phyloP scores from a whole-genome alignment of 768 basidiomycete species.

The Strobilomyces confusus region DNA sequence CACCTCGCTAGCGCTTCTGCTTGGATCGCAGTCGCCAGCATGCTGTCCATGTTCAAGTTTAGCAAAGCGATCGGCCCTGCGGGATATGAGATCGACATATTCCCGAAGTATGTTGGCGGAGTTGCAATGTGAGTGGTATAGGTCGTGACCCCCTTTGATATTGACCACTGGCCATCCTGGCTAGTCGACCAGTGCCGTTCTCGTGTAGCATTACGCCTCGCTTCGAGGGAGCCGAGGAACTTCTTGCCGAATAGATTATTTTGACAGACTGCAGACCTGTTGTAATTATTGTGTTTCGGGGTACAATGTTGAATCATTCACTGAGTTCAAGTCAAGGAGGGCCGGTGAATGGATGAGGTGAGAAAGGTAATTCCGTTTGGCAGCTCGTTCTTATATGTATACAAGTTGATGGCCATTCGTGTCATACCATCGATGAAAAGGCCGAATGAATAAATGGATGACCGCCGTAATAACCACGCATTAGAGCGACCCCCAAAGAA shows the following conservation, averaged over 20 bases:
- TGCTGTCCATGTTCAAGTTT: constrained; percentile 20
- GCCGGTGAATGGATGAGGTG: too few relatives aligned
- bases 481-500: too few relatives aligned
- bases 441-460: too few relatives aligned
- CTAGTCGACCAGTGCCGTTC: constrained; percentile 17
- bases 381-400: too few relatives aligned
- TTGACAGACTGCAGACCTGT: neutral
- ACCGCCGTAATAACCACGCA: too few relatives aligned
- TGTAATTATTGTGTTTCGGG: neutral
- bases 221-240: constrained; percentile 4
- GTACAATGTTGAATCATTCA: neutral
- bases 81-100: constrained; percentile 22
- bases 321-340: too few relatives aligned
- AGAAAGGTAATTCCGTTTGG: too few relatives aligned
- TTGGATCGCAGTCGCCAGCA: constrained; percentile 20
- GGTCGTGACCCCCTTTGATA: too few relatives aligned
- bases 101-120: constrained; percentile 15
- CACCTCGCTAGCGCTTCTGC: constrained; percentile 12
- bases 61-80: constrained; percentile 20
- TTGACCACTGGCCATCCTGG: neutral
- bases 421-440: too few relatives aligned
- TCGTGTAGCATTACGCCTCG: constrained; percentile 20
- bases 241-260: neutral
- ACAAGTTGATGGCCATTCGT: too few relatives aligned
- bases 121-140: constrained; percentile 15